Conservation (phyloP, 1,284 basidiomycete species). For the Coriolopsis trogii region DNA sequence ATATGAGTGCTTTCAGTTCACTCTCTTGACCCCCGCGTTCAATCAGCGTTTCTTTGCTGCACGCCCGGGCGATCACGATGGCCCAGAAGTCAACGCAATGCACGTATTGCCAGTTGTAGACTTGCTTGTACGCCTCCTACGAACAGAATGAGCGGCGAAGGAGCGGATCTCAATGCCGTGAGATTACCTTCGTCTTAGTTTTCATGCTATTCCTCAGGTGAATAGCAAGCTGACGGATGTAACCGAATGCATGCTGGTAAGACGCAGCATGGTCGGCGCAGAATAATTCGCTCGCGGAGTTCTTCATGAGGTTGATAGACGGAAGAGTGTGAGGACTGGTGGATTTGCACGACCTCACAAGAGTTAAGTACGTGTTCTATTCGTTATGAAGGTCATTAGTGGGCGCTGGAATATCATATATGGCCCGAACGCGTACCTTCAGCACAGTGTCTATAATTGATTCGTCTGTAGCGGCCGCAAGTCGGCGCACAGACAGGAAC, state of each 20-base stretch:
- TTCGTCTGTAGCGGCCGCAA: conserved; percentile 82
- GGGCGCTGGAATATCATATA: too few species aligned
- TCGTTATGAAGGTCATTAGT: background rate
- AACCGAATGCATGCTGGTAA: conserved; percentile 97
- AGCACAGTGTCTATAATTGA: conserved; percentile 85
- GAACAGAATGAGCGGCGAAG: conserved; percentile 9
- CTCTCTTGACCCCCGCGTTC: conserved; percentile 65
- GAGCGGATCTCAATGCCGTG: background rate
- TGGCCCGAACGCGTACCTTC: conserved; percentile 71
- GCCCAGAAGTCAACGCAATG: conserved; percentile 98
- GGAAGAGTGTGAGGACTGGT: conserved; percentile 89
- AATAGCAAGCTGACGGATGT: conserved; percentile 95
- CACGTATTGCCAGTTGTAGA: conserved; percentile 99
- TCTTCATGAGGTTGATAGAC: conserved; percentile 98
- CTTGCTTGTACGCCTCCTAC: conserved; percentile 87
- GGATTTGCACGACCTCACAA: conserved; percentile 82
- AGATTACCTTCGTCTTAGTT: conserved; percentile 75
- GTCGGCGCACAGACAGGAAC: conserved; percentile 84
- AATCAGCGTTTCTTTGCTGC: conserved; percentile 58
- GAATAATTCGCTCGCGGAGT: conserved; percentile 93
- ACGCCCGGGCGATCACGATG: conserved; percentile 84
- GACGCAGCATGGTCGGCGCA: conserved; percentile 73
- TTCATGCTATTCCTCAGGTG: conserved; percentile 93
- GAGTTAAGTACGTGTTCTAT: conserved; percentile 83
- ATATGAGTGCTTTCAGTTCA: conserved; percentile 87